Base-by-base conservation (phyloP, 2,329 filamentous ascomycete genomes). In the Penicillium thymicola region DNA sequence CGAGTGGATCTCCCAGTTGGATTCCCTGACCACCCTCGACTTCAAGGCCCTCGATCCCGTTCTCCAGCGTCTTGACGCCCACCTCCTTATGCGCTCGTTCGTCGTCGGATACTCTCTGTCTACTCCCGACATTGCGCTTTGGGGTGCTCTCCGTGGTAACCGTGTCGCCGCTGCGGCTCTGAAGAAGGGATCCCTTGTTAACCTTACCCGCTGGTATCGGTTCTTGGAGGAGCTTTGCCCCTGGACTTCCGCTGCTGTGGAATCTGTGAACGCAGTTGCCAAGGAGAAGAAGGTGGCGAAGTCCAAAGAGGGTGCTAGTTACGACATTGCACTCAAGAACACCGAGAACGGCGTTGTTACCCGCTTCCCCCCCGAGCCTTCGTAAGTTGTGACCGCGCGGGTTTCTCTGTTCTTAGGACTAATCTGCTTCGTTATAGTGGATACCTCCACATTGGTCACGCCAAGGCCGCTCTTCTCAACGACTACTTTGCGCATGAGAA, bases 401-500 rank as follows among this genome's bases (percentile, higher is more conserved):
- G 8, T 38, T 40, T 3, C 7, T 32, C 14, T 16, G 28, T 32
- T 38, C 23, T 21, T 4, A 3, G 44, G 40, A 30, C 28, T n/a
- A 14, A 43, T 13, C 16, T 28, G 13, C 25, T 50, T 14, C 32
- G 7, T 6, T 28, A 13, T 25, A 41, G 63, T 64, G 92, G 92
- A 59, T 96, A 96, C 72, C 85, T 97, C 43, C 93, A 97, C 78
- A 96, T 97, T 62, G 93, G 93, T 52, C 93, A 97, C 78, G 91
- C 92, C 65, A 97, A 97, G 78, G 92, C 92, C 30, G 92, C 92
- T 6, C 82, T 96, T 54, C 85, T 97, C 55, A 96, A 94, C 78
- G 92, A 97, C 74, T 97, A 96, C 81, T 97, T 97, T 67, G 93
- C 92, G 43, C 92, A 97, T 75, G 88, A 92, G 73, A 89, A 91